phyloP scores from a whole-genome alignment of 768 basidiomycete species.

The Cystofilobasidium bisporidii region DNA sequence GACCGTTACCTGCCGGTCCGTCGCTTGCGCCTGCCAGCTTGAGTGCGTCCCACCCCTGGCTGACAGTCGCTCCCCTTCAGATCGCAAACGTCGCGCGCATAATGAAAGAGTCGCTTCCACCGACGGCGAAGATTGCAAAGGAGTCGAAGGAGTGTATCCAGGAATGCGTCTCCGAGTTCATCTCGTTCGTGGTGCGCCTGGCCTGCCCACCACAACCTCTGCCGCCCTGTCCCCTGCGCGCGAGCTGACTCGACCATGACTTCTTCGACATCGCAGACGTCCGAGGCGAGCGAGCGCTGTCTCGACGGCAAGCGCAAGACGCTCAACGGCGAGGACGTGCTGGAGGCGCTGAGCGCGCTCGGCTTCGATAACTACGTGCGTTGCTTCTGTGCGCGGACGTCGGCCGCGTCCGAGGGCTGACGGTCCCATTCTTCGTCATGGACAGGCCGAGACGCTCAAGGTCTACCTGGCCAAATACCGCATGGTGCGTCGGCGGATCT shows the following conservation, averaged over 20 bases:
- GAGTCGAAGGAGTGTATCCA: slow-evolving; percentile 98
- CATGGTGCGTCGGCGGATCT: slow-evolving; percentile 16
- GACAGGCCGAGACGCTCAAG: slow-evolving; percentile 17
- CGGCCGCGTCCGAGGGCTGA: too few relatives aligned
- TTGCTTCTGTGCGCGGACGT: too few relatives aligned
- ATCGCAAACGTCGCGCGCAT: slow-evolving; percentile 97
- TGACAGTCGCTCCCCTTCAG: slow-evolving; percentile 41
- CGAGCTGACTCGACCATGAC: too few relatives aligned
- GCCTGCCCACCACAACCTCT: neutral
- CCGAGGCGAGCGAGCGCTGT: slow-evolving; percentile 91
- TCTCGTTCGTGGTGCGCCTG: slow-evolving; percentile 65
- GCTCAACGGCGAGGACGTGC: slow-evolving; percentile 91
- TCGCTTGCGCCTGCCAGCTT: neutral
- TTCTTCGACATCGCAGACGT: too few relatives aligned
- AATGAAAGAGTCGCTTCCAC: slow-evolving; percentile 85
- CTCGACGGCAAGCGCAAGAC: slow-evolving; percentile 94
- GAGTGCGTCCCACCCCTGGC: neutral
- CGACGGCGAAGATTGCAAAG: slow-evolving; percentile 89
- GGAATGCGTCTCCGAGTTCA: slow-evolving; percentile 79
- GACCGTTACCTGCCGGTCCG: slow-evolving; percentile 85
- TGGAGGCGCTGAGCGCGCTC: slow-evolving; percentile 83
- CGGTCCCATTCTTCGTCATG: too few relatives aligned
- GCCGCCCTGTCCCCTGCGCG: too few relatives aligned
- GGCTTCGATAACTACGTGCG: slow-evolving; percentile 46
- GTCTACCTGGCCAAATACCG: slow-evolving; percentile 27